A percentile compares a stretch with the other conserved stretches of the same genome.
Conservation (phyloP, 148 eudicot species). For the Persicaria tinctoria region DNA sequence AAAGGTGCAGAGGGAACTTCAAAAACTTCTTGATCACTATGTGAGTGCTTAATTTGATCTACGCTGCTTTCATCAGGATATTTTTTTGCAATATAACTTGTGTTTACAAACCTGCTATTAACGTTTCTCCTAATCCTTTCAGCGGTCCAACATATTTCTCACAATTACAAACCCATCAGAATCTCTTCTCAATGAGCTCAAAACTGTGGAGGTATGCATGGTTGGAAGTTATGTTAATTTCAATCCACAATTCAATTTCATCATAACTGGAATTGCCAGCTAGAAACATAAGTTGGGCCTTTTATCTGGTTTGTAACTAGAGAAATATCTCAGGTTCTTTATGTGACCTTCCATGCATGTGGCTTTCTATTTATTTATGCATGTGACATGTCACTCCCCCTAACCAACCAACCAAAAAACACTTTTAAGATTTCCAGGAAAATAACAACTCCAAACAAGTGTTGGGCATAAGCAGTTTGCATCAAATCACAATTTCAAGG, state of each 20-base stretch:
- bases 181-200: slow-evolving; percentile 87
- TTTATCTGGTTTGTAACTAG: background rate
- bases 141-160: slow-evolving; percentile 71
- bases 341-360: background rate
- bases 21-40: slow-evolving; percentile 76
- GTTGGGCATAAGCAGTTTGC: background rate
- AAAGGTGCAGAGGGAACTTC: slow-evolving; percentile 72
- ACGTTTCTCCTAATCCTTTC: slow-evolving; percentile 17
- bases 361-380: background rate
- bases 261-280: background rate
- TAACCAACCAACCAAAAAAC: background rate
- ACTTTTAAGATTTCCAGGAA: background rate
- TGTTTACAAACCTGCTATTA: slow-evolving; percentile 1
- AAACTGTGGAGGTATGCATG: slow-evolving; percentile 80
- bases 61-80: background rate
- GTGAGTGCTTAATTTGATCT: slow-evolving; percentile 37
- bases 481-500: background rate
- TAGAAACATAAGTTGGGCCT: background rate
- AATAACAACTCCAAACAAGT: background rate
- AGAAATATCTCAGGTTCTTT: background rate
- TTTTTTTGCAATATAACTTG: background rate
- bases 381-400: background rate
- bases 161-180: slow-evolving; percentile 91
- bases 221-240: background rate
- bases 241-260: background rate